Evolutionary conservation across 2,329 filamentous ascomycete genomes (phyloP).

Genomic region (Colletotrichum tropicale): DNA sequence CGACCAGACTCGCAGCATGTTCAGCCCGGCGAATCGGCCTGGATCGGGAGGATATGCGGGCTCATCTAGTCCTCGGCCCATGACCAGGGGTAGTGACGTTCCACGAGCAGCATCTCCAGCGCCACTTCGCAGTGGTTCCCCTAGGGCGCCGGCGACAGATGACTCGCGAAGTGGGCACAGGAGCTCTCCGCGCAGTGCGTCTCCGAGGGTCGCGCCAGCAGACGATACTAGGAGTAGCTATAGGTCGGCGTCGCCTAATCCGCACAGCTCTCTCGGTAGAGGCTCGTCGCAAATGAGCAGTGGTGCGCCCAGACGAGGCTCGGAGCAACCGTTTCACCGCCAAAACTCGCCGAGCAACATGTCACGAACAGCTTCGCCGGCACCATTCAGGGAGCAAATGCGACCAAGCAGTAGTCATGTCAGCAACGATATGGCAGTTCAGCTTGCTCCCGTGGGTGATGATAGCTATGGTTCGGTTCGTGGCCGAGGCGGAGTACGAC

Average conservation of each 20-base stretch:
- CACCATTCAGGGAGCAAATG: conserved; percentile 50
- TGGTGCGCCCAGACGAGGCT: conserved; percentile 23
- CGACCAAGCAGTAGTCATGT: conserved; percentile 57
- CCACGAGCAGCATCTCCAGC: conserved; percentile 71
- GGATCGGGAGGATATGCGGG: conserved; percentile 39
- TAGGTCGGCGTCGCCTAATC: conserved; percentile 67
- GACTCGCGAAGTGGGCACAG: conserved; percentile 48
- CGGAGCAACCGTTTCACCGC: conserved; percentile 56
- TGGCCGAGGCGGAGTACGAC: conserved; percentile 51
- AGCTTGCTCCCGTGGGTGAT: conserved; percentile 63
- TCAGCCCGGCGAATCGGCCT: conserved; percentile 47
- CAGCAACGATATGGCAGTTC: conserved; percentile 67
- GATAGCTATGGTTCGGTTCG: conserved; percentile 65
- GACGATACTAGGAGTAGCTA: conserved; percentile 45
- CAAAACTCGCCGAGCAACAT: conserved; percentile 56
- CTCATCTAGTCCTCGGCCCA: conserved; percentile 56
- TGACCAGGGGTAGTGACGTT: conserved; percentile 63
- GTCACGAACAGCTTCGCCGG: conserved; percentile 51
- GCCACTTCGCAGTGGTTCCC: conserved; percentile 67
- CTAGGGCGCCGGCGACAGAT: conserved; percentile 60
- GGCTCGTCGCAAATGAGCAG: conserved; percentile 10
- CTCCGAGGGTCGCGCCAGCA: conserved; percentile 64
- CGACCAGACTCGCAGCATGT: conserved; percentile 82
- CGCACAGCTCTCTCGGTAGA: conserved; percentile 48
- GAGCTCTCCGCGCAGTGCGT: conserved; percentile 61